phyloP scores from a whole-genome alignment of 2,329 filamentous ascomycete species.

The Calonectria pauciramosa region DNA sequence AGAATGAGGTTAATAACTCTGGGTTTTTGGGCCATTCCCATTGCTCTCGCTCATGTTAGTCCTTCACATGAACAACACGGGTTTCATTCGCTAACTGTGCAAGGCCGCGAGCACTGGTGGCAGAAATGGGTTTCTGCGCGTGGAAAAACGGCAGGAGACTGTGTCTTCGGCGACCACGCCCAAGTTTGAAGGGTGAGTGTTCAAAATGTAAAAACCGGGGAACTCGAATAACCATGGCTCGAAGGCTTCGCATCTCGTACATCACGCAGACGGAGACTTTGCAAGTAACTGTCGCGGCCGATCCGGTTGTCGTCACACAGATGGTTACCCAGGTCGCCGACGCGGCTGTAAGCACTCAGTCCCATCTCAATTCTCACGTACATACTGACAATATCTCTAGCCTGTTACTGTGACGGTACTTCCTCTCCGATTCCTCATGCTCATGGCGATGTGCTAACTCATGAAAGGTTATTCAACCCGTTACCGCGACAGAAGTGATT shows the following conservation, averaged over 20 bases:
- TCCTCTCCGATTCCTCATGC: background rate
- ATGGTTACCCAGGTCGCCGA: slow-evolving; percentile 35
- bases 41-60: slow-evolving; percentile 39
- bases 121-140: slow-evolving; percentile 29
- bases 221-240: slow-evolving; percentile 12
- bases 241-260: slow-evolving; percentile 41
- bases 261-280: slow-evolving; percentile 37
- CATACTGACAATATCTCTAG: slow-evolving; percentile 16
- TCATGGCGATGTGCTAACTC: background rate
- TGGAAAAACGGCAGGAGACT: slow-evolving; percentile 36
- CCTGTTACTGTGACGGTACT: slow-evolving; percentile 34
- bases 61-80: background rate
- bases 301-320: slow-evolving; percentile 21
- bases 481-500: slow-evolving; percentile 28
- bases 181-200: slow-evolving; percentile 44
- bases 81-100: slow-evolving; percentile 8
- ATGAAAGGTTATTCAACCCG: slow-evolving; percentile 20
- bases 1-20: slow-evolving; percentile 24
- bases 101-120: slow-evolving; percentile 35
- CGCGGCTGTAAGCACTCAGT: slow-evolving; percentile 29
- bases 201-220: background rate
- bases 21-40: slow-evolving; percentile 21
- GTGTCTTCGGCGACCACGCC: slow-evolving; percentile 5
- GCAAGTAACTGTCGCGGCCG: slow-evolving; percentile 40
- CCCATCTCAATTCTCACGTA: no score